Evolutionary conservation across 306 rosid genomes (phyloP).

Genomic region (Aeschynomene evenia): DNA sequence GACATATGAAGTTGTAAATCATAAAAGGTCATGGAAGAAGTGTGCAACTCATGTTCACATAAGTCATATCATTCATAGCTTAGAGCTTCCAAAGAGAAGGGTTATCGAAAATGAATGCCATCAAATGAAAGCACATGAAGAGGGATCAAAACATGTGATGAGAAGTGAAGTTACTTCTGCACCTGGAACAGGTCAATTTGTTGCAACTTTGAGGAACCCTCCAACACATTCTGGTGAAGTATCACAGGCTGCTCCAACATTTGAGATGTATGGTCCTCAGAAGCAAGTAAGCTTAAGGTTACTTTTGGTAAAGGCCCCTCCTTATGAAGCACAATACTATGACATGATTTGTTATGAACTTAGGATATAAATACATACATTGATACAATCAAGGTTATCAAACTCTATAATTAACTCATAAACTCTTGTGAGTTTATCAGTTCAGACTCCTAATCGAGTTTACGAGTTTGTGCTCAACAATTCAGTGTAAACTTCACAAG

Average conservation of each 20-base stretch:
- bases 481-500: too few species aligned
- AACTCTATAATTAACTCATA: too few species aligned
- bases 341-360: too few species aligned
- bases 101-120: constrained; percentile 23
- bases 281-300: constrained; percentile 54
- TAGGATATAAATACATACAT: too few species aligned
- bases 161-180: constrained; percentile 38
- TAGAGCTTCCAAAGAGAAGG: constrained; percentile 34
- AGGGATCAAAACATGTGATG: constrained; percentile 32
- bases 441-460: too few species aligned
- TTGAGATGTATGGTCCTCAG: constrained; percentile 34
- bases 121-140: constrained; percentile 38
- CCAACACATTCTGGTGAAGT: constrained; percentile 37
- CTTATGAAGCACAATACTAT: too few species aligned
- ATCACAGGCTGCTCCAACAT: constrained; percentile 32
- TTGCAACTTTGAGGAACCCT: constrained; percentile 18
- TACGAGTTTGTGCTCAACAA: too few species aligned
- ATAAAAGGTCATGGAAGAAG: constrained; percentile 49
- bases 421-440: too few species aligned
- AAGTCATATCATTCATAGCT: constrained; percentile 48
- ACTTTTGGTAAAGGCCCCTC: not conserved
- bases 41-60: constrained; percentile 72
- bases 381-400: too few species aligned
- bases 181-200: not conserved
- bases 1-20: constrained; percentile 30